Base-by-base conservation (phyloP, 139 green algal species). In the Edaphochlamys debaryana region DNA sequence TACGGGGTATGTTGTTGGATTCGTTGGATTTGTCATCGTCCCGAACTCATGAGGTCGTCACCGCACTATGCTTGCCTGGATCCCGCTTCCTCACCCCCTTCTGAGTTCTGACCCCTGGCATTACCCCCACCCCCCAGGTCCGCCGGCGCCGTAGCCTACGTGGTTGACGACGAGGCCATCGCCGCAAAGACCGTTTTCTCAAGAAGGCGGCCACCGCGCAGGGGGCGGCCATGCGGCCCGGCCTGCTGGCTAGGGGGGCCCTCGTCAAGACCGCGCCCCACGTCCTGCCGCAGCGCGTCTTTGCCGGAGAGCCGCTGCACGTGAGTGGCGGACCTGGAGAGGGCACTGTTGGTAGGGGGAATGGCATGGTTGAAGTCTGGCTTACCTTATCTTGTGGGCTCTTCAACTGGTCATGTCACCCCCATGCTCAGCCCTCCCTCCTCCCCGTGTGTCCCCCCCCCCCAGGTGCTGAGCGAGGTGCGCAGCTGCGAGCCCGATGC, bases 131-230 rank as follows among this genome's bases (percentile, higher is more conserved):
- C n/a, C n/a, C n/a, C n/a, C n/a, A n/a, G n/a, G n/a, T n/a, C n/a
- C n/a, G n/a, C n/a, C n/a, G n/a, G n/a, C n/a, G n/a, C n/a, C n/a
- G n/a, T n/a, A 45, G 75, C n/a, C n/a, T n/a, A n/a, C n/a, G n/a
- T n/a, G n/a, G n/a, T n/a, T n/a, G n/a, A n/a, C n/a, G n/a, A n/a
- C 11, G 85, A 86, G 79, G 63, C 68, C 22, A 86, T 89, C 63
- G 54, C 37, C 19, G 19, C 58, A 38, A 89, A 89, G 85, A 29
- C 66, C 67, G 72, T 36, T 40, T 85, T 66, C 79, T 89, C 32
- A 86, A 84, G 42, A 66, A 68, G 30, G 67, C 48, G 1, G 85
- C 85, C 4, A 62, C 82, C 7, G 41, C 68, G 41, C 34, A 5
- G 40, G 80, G 70, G 27, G 45, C 67, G 60, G 63, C 38, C n/a